Evolutionary conservation across 495 filamentous ascomycete genomes (phyloP).

Genomic region (Cryomyces minteri): DNA sequence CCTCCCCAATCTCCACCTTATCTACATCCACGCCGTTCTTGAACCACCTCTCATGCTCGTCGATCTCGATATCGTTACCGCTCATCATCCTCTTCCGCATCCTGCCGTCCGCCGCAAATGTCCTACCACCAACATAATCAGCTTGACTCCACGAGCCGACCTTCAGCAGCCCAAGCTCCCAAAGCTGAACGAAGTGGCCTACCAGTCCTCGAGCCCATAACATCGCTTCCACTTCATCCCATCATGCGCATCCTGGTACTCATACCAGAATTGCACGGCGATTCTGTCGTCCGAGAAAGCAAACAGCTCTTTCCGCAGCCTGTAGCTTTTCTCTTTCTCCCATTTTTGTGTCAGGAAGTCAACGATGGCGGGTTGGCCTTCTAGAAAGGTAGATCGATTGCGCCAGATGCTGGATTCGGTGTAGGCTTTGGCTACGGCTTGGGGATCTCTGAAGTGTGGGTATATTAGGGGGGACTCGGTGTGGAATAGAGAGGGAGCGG

Average conservation of each 20-base stretch:
- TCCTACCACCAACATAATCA: constrained; percentile 13
- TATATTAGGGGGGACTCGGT: background rate
- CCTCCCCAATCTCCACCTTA: constrained; percentile 45
- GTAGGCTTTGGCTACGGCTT: constrained; percentile 50
- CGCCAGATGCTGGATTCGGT: constrained; percentile 68
- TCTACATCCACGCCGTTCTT: constrained; percentile 59
- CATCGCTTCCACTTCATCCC: constrained; percentile 68
- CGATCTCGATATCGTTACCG: constrained; percentile 66
- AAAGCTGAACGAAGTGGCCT: too few species aligned
- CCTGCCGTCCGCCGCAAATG: constrained; percentile 56
- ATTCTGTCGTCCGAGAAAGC: constrained; percentile 54
- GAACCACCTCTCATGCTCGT: constrained; percentile 45
- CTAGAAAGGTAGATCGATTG: constrained; percentile 54
- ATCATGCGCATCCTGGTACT: constrained; percentile 53
- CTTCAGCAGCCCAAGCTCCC: too few species aligned
- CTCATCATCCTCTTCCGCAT: constrained; percentile 90
- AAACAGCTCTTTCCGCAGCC: constrained; percentile 78
- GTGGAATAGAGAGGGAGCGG: background rate
- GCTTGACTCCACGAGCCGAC: too few species aligned
- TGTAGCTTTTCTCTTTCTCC: constrained; percentile 52
- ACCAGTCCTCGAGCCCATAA: constrained; percentile 82
- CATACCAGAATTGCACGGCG: constrained; percentile 88
- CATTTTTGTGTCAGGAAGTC: constrained; percentile 62
- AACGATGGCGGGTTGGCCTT: constrained; percentile 49
- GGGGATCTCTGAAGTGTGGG: constrained; percentile 32